phyloP scores from a whole-genome alignment of 768 basidiomycete species.

The Lactarius trivialis region DNA sequence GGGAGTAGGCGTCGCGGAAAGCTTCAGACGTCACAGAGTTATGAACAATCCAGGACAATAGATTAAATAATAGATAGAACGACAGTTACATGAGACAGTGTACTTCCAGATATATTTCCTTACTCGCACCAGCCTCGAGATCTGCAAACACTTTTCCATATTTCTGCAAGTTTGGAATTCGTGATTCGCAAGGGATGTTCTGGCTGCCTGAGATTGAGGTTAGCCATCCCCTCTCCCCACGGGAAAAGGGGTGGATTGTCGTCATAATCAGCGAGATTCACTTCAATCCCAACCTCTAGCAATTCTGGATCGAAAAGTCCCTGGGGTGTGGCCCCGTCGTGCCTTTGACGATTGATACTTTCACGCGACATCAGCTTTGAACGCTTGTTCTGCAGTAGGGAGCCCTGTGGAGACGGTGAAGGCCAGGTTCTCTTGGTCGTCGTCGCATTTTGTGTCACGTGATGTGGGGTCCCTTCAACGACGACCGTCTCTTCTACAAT shows the following conservation, averaged over 20 bases:
- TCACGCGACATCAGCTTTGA: constrained; percentile 6
- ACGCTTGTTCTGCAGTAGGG: constrained; percentile 1
- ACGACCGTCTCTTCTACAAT: background rate
- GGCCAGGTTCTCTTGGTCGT: constrained; percentile 6
- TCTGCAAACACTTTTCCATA: constrained; percentile 13
- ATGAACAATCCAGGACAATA: constrained; percentile 30
- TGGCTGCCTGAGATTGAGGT: background rate
- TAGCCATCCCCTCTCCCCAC: background rate
- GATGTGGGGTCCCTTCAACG: background rate
- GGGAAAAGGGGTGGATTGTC: constrained; percentile 6
- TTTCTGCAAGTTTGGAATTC: constrained; percentile 13
- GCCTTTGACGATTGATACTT: background rate
- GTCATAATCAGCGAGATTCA: constrained; percentile 11
- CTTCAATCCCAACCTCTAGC: constrained; percentile 4
- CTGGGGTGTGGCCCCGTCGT: background rate
- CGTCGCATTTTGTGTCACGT: background rate
- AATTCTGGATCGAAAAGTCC: constrained; percentile 8
- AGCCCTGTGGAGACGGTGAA: background rate
- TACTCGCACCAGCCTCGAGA: constrained; percentile 11
- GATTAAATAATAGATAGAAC: constrained; percentile 6
- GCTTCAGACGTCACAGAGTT: constrained; percentile 68
- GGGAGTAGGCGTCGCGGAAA: constrained; percentile 66
- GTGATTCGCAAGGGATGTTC: constrained; percentile 2
- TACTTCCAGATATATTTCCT: background rate
- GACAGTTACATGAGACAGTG: background rate